Conservation (phyloP, 257 asterid genomes). For the Plectranthus barbatus region DNA sequence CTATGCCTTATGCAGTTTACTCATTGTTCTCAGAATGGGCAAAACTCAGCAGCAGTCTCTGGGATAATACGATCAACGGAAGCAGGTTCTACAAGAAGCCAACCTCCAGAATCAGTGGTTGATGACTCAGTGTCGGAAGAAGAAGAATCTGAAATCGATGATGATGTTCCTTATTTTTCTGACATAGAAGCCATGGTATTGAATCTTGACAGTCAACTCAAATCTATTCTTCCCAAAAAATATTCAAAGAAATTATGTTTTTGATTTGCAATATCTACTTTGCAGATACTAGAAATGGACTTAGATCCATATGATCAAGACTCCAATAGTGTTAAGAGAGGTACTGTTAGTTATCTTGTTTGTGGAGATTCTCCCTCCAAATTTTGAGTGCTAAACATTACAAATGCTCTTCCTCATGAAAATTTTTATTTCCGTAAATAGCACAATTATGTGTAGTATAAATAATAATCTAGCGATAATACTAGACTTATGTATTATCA, state of each 20-base stretch:
- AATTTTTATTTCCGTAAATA: neutral
- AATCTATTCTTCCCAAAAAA: conserved; percentile 3
- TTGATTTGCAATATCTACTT: conserved; percentile 15
- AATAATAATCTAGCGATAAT: neutral
- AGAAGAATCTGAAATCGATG: conserved; percentile 65
- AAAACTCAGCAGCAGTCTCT: conserved; percentile 23
- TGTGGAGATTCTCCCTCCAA: neutral
- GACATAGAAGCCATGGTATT: conserved; percentile 94
- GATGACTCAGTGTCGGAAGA: conserved; percentile 46
- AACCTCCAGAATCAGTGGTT: conserved; percentile 30
- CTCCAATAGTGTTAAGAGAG: conserved; percentile 33
- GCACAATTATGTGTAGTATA: neutral
- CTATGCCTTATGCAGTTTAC: conserved; percentile 9
- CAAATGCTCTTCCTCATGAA: neutral
- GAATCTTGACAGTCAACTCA: conserved; percentile 5
- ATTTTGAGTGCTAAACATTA: neutral
- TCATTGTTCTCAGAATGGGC: conserved; percentile 37
- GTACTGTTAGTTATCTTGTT: conserved; percentile 28
- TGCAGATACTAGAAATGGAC: conserved; percentile 95
- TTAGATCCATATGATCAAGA: conserved; percentile 73
- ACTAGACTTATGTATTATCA: neutral
- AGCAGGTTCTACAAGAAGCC: conserved; percentile 29
- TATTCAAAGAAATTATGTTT: neutral
- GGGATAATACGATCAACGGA: conserved; percentile 32
- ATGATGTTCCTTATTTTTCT: conserved; percentile 85